phyloP scores from a whole-genome alignment of 129 eudicot genomes.

The Flaveria sonorensis region DNA sequence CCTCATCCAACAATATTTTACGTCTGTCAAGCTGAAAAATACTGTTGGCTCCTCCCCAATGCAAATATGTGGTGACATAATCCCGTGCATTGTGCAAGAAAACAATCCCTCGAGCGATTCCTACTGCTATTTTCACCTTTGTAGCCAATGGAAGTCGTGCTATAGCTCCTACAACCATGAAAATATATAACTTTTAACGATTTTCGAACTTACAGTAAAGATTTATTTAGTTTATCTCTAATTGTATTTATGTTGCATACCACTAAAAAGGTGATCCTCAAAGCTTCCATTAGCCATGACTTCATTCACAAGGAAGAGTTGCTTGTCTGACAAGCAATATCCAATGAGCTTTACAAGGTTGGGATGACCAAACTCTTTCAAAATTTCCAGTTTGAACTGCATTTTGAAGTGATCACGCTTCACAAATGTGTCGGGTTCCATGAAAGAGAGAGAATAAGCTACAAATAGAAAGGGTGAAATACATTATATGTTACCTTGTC shows the following conservation, averaged over 20 bases:
- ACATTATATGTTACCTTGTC: constrained; percentile 7
- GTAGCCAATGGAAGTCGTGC: constrained; percentile 15
- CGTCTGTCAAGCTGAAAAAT: constrained; percentile 2
- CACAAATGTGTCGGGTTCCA: not conserved
- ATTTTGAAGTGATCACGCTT: constrained; percentile 21
- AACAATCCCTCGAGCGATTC: constrained; percentile 29
- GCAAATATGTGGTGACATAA: not conserved
- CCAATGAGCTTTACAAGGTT: constrained; percentile 34
- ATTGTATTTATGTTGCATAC: constrained; percentile 7
- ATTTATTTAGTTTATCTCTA: not conserved
- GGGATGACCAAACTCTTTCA: constrained; percentile 29
- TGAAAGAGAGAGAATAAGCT: not conserved
- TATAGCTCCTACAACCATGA: constrained; percentile 11
- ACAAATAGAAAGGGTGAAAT: not conserved
- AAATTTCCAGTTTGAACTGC: constrained; percentile 26
- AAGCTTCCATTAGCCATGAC: constrained; percentile 19
- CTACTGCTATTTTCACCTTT: constrained; percentile 22
- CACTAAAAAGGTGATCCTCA: not conserved
- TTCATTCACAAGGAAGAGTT: constrained; percentile 34
- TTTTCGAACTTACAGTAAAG: not conserved
- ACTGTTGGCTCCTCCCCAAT: not conserved
- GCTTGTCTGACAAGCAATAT: constrained; percentile 18
- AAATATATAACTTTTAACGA: not conserved
- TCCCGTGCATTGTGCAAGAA: not conserved
- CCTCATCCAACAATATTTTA: constrained; percentile 17